Evolutionary conservation across 2,329 filamentous ascomycete species (phyloP), one percentile per base, ranked within the genome.

Genomic region (Colletotrichum sp.): DNA sequence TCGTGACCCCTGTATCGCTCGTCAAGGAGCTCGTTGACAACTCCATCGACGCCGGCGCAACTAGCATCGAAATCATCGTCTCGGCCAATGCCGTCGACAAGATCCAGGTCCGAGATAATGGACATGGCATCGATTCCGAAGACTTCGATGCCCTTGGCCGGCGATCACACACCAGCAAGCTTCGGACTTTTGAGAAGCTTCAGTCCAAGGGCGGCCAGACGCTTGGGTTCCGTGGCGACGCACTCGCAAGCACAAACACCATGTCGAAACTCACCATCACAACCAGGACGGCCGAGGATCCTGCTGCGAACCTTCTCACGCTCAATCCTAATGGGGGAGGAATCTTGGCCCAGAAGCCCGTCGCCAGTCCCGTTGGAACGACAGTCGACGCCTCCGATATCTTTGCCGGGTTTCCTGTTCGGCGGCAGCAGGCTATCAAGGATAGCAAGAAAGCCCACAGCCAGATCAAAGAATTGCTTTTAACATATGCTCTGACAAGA

Each of bases 21-120:
- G 90, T 95, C 79, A 96, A 96, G 81, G 95, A 96, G 83, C 90
- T 96, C 6, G 83, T 96, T 36, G 95, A 96, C 79, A 96, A 96
- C 82, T 89, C 94, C 59, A 89, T 96, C 25, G 94, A 96, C 83
- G 93, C 94, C 9, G 87, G 89, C 69, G 93, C 94, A 15, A 93
- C 90, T 3, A 89, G 89, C 3, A 87, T 96, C 73, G 91, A 94
- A 69, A 85, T 96, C 29, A 85, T 91, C 32, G 87, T 95, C 16
- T 90, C 93, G 6, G 80, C 88, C 57, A 93, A 96, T 80, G 93
- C 93, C 0, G 82, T 96, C 69, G 92, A 94, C 82, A 90, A 88
- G 69, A 90, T 96, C 49, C 91, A 94, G 79, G 91, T 96, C 65
- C 89, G 91, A 61, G 93, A 95, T 82, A 95, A 96, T 84, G 94